These are phyloP conservation scores for Phytophthora tentaculata DNA, from an alignment of 352 stramenopile genomes.

Conservation along the genomic window DNA sequence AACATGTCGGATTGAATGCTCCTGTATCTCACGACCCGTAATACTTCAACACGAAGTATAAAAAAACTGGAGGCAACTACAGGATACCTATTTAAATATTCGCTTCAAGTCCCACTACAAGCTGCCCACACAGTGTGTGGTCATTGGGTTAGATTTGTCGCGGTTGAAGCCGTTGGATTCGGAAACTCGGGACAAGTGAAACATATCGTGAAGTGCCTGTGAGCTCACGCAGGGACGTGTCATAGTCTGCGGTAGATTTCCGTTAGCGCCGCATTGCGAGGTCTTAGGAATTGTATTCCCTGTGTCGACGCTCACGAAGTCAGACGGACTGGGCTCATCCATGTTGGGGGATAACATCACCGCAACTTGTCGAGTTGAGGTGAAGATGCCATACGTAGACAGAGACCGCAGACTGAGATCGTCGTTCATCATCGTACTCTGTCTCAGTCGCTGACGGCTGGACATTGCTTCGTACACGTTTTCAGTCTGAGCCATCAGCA, in stretches of 20 bases:
- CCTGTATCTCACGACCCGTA: too few relatives aligned
- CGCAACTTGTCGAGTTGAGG: constrained; percentile 20
- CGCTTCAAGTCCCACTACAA: too few relatives aligned
- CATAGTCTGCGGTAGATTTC: background rate
- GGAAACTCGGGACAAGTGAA: constrained; percentile 32
- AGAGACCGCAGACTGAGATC: constrained; percentile 29
- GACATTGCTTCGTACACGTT: constrained; percentile 9
- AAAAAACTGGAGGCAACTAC: too few relatives aligned
- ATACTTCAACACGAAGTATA: too few relatives aligned
- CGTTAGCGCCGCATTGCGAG: constrained; percentile 2
- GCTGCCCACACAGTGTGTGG: too few relatives aligned
- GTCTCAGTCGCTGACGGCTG: constrained; percentile 10
- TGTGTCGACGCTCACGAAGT: constrained; percentile 21
- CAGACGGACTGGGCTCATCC: background rate
- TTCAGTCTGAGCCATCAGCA: constrained; percentile 38
- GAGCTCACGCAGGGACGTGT: constrained; percentile 22
- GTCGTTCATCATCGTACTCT: constrained; percentile 30
- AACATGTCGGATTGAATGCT: too few relatives aligned
- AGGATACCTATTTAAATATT: too few relatives aligned
- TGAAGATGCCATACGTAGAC: constrained; percentile 35
- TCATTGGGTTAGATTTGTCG: too few relatives aligned
- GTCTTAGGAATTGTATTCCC: constrained; percentile 6
- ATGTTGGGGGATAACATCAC: constrained; percentile 9
- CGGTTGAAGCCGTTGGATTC: too few relatives aligned
- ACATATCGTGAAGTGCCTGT: constrained; percentile 31